Percentiles rank a stretch among this genome's conserved stretches.
Conservation (phyloP, 2,329 filamentous ascomycete genomes). For the Botrytis aclada region DNA sequence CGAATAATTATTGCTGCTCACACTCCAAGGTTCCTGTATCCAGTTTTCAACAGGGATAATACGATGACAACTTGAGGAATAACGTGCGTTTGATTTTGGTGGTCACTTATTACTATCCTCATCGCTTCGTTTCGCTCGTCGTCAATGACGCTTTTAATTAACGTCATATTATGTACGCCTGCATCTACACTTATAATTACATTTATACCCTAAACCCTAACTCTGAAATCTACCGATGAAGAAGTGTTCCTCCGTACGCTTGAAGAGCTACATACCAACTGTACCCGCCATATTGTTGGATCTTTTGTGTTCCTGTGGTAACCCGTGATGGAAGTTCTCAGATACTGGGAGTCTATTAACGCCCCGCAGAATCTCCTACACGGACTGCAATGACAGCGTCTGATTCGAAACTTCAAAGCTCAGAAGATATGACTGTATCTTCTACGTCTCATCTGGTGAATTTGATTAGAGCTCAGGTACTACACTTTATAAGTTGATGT, state of each 20-base stretch:
- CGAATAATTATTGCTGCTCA: neutral
- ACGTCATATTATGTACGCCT: neutral
- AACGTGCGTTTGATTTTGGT: too few species aligned
- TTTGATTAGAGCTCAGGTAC: neutral
- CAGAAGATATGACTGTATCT: too few species aligned
- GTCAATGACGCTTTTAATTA: neutral
- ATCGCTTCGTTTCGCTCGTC: neutral
- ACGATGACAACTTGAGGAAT: neutral
- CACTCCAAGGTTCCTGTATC: neutral
- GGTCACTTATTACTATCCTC: too few species aligned
- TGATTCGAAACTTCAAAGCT: too few species aligned
- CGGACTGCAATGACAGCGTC: too few species aligned
- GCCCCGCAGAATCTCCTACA: neutral
- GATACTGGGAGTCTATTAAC: neutral
- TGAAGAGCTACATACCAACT: too few species aligned
- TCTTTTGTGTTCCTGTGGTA: too few species aligned
- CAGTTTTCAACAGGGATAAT: neutral
- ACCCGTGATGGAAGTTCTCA: neutral
- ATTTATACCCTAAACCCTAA: neutral
- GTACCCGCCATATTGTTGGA: too few species aligned
- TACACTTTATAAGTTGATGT: rapidly evolving
- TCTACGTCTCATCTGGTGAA: too few species aligned
- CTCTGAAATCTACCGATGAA: too few species aligned
- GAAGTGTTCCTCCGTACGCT: too few species aligned
- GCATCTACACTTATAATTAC: neutral